A percentile compares a stretch with the other conserved stretches of the same genome.
These are phyloP conservation scores for Bruguiera sexangula DNA, from an alignment of 345 rosid species.

Conservation along the genomic window DNA sequence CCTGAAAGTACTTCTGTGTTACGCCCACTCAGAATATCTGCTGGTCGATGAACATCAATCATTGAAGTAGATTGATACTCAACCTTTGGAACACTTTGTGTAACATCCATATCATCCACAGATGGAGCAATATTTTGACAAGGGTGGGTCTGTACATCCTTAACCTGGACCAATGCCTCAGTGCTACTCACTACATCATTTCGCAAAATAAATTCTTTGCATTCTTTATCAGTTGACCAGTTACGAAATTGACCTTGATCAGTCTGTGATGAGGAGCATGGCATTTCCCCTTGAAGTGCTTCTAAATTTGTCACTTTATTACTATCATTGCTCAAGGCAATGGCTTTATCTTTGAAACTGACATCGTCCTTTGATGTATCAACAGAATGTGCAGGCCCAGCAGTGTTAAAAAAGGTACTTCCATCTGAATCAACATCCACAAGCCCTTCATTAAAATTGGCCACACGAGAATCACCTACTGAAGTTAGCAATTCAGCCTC, in stretches of 20 bases:
- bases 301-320: slow-evolving; percentile 24
- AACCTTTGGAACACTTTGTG: slow-evolving; percentile 19
- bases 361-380: slow-evolving; percentile 22
- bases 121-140: slow-evolving; percentile 18
- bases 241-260: slow-evolving; percentile 32
- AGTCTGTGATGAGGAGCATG: slow-evolving; percentile 21
- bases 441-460: slow-evolving; percentile 27
- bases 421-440: slow-evolving; percentile 38
- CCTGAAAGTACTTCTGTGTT: slow-evolving; percentile 23
- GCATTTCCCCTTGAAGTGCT: slow-evolving; percentile 28
- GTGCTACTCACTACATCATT: slow-evolving; percentile 27
- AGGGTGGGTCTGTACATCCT: slow-evolving; percentile 28
- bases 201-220: slow-evolving; percentile 19
- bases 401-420: slow-evolving; percentile 26
- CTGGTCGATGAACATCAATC: slow-evolving; percentile 30
- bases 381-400: slow-evolving; percentile 18
- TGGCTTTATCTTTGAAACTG: slow-evolving; percentile 18
- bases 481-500: slow-evolving; percentile 33
- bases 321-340: slow-evolving; percentile 27
- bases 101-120: slow-evolving; percentile 21
- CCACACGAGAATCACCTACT: slow-evolving; percentile 18
- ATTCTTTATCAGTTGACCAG: slow-evolving; percentile 29
- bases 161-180: slow-evolving; percentile 29
- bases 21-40: slow-evolving; percentile 33
- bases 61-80: slow-evolving; percentile 24